Evolutionary conservation across 495 filamentous ascomycete species (phyloP).

Genomic region (Penicillium manginii): DNA sequence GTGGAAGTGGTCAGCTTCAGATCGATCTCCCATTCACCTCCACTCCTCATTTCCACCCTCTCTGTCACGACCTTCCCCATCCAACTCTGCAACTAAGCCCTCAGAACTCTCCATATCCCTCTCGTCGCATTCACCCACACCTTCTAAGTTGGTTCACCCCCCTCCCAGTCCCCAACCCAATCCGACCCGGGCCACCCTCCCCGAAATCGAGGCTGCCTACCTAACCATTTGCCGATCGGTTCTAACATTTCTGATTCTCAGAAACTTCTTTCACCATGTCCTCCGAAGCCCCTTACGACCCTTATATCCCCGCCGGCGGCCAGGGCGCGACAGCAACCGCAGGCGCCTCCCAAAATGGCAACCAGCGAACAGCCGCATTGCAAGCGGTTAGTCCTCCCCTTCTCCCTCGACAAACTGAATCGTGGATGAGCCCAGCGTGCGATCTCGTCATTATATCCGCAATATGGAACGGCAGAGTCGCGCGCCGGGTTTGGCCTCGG

Average conservation of each 20-base stretch:
- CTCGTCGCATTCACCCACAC: conserved; percentile 2
- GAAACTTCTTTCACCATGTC: conserved; percentile 50
- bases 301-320: conserved; percentile 80
- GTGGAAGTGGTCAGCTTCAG: conserved; percentile 42
- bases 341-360: conserved; percentile 59
- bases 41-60: conserved; percentile 3
- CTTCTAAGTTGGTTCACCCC: conserved; percentile 16
- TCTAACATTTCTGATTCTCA: conserved; percentile 19
- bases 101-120: neutral
- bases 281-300: conserved; percentile 82
- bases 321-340: conserved; percentile 46
- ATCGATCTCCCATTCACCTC: conserved; percentile 7
- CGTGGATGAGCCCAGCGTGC: neutral
- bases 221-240: conserved; percentile 8
- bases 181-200: conserved; percentile 29
- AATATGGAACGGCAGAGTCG: neutral
- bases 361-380: conserved; percentile 70
- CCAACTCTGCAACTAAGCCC: neutral
- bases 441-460: neutral
- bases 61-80: neutral
- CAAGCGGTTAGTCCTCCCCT: conserved; percentile 69
- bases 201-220: conserved; percentile 16
- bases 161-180: neutral
- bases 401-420: neutral
- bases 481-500: neutral